These are phyloP conservation scores for Tetrapisispora arboricola DNA, from an alignment of 805 yeast genomes.

Conservation along the genomic window DNA sequence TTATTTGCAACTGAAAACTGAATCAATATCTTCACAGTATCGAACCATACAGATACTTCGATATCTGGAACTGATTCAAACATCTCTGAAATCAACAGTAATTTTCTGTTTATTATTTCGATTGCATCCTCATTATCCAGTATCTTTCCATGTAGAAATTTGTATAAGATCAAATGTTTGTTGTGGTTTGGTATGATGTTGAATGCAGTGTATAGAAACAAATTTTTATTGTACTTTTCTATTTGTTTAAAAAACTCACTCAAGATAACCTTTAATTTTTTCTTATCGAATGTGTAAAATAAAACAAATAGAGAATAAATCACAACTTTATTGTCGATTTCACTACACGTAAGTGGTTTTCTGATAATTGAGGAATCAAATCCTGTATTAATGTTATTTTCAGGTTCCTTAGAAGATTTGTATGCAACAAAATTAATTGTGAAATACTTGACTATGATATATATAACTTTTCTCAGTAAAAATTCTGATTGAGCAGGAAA, in stretches of 20 bases:
- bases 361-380: too few relatives aligned
- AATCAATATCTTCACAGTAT: not conserved
- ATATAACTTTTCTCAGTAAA: not conserved
- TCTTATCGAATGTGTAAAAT: not conserved
- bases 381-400: too few relatives aligned
- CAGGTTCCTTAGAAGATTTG: too few relatives aligned
- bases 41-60: not conserved
- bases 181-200: not conserved
- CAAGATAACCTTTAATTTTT: not conserved
- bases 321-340: not conserved
- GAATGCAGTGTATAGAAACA: not conserved
- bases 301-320: not conserved
- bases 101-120: not conserved
- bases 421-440: constrained; percentile 18
- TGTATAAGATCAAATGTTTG: not conserved
- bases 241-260: not conserved
- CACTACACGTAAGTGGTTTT: too few relatives aligned
- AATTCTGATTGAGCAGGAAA: not conserved
- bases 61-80: not conserved
- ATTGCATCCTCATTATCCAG: not conserved
- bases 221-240: not conserved
- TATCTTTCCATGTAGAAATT: not conserved
- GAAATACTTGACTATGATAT: constrained; percentile 4
- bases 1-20: not conserved
- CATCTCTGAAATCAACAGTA: not conserved